phyloP scores from a whole-genome alignment of 176 grass and related monocot species.

The Alloteropsis semialata region DNA sequence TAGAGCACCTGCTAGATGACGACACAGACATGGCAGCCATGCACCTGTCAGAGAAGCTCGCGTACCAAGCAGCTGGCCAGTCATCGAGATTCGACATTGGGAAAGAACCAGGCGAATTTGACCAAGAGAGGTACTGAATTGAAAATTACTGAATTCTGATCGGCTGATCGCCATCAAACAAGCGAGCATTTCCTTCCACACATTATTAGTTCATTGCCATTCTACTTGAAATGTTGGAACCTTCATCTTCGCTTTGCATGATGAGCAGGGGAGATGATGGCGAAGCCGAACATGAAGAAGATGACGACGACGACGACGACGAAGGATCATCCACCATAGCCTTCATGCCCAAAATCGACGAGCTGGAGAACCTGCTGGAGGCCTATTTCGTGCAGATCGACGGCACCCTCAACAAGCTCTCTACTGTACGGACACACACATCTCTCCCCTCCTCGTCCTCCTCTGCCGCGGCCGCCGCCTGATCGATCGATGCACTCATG shows the following conservation, averaged over 20 bases:
- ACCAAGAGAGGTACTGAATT: slow-evolving; percentile 38
- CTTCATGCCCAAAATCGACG: slow-evolving; percentile 48
- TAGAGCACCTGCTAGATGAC: slow-evolving; percentile 67
- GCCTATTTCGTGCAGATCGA: slow-evolving; percentile 74
- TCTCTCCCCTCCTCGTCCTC: neutral
- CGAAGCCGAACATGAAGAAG: neutral
- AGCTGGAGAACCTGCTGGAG: slow-evolving; percentile 72
- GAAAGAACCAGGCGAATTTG: neutral
- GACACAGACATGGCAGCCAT: slow-evolving; percentile 61
- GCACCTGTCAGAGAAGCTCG: slow-evolving; percentile 64
- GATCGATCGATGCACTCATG: neutral
- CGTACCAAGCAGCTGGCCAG: slow-evolving; percentile 15
- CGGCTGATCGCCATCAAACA: neutral
- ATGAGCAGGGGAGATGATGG: neutral
- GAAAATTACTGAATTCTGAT: neutral
- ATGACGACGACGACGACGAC: neutral
- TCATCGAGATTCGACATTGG: slow-evolving; percentile 18
- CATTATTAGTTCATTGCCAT: too few species aligned
- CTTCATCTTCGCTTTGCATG: neutral
- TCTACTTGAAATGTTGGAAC: too few species aligned
- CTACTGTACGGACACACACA: slow-evolving; percentile 18
- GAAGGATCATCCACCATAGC: neutral
- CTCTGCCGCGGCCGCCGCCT: too few species aligned
- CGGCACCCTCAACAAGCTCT: slow-evolving; percentile 59
- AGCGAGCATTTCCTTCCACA: too few species aligned